Evolutionary conservation across 2,329 filamentous ascomycete species (phyloP).

Genomic region (Fusarium domesticum): DNA sequence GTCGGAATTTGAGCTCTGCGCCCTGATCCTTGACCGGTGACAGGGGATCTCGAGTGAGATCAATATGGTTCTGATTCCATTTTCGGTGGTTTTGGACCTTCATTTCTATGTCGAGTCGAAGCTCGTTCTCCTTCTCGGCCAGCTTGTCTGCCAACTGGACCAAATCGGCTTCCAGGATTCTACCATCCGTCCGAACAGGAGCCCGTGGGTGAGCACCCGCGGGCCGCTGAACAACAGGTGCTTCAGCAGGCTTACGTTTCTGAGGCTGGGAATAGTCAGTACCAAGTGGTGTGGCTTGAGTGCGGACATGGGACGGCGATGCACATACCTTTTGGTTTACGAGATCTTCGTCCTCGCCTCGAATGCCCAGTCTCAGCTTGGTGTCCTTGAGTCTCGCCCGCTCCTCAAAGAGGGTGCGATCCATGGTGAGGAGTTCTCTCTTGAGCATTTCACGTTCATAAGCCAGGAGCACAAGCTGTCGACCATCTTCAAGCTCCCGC

Average conservation of each 20-base stretch:
- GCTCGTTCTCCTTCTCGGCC: slow-evolving; percentile 76
- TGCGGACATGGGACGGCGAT: slow-evolving; percentile 22
- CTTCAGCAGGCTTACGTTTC: slow-evolving; percentile 65
- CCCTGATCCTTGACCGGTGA: slow-evolving; percentile 69
- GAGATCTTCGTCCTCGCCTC: slow-evolving; percentile 88
- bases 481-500: slow-evolving; percentile 84
- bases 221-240: slow-evolving; percentile 58
- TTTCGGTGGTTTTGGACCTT: slow-evolving; percentile 84
- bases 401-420: slow-evolving; percentile 79
- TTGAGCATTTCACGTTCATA: slow-evolving; percentile 77
- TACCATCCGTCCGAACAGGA: slow-evolving; percentile 66
- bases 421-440: slow-evolving; percentile 70
- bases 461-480: slow-evolving; percentile 73
- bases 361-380: slow-evolving; percentile 85
- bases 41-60: slow-evolving; percentile 81
- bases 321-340: slow-evolving; percentile 83
- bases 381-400: slow-evolving; percentile 78
- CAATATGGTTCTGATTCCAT: slow-evolving; percentile 88
- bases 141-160: slow-evolving; percentile 72
- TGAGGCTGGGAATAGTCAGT: slow-evolving; percentile 56
- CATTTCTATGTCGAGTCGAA: slow-evolving; percentile 77
- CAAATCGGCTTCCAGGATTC: slow-evolving; percentile 74
- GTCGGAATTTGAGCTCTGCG: slow-evolving; percentile 63
- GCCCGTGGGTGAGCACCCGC: slow-evolving; percentile 65
- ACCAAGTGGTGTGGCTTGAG: slow-evolving; percentile 22